Evolutionary conservation across 148 eudicot genomes (phyloP), one percentile per base, ranked within the genome.

Genomic region (Chenopodium album): DNA sequence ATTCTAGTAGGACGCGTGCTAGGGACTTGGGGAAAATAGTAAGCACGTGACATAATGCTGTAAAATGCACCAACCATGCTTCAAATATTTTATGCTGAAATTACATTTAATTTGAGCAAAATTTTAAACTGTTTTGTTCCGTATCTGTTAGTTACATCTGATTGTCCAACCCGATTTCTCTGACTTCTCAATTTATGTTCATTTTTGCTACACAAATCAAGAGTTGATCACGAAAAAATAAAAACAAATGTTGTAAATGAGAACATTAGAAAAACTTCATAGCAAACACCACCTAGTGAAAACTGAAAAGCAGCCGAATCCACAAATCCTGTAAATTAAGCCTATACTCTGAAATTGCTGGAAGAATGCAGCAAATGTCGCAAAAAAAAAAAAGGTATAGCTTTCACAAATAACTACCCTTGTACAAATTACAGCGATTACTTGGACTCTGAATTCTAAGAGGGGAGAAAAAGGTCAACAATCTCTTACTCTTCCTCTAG

Each of bases 401-500:
- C 31, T 32, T 31, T 79, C 47, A 34, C 22, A 34, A 32, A 12
- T 69, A 32, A 34, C n/a, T 16, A 1, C 17, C 6, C 20, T 6
- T 5, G 6, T 12, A 28, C 70, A 66, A 34, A 66, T 14, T 10
- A 28, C 4, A 9, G 70, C 16, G 70, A 66, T 7, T 6, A 23
- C 73, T 29, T 32, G 73, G 9, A 70, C 47, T 34, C 14, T 44
- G 56, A 22, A 69, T 31, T 6, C 62, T 17, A 56, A 1, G 62
- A 17, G 62, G 17, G 62, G 62, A 56, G 22, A 29, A 44, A 11
- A 20, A 48, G 1, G 16, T 16, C 9, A 69, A 32, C 10, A 59
- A 17, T 47, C 44, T 79, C 56, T 84, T 87, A 96, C 63, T 94
- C 98, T 84, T 97, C 98, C 85, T 97, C 99, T 4, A 96, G 95